Conservation (phyloP, 495 filamentous ascomycete genomes). For the Penicillium alfredii region DNA sequence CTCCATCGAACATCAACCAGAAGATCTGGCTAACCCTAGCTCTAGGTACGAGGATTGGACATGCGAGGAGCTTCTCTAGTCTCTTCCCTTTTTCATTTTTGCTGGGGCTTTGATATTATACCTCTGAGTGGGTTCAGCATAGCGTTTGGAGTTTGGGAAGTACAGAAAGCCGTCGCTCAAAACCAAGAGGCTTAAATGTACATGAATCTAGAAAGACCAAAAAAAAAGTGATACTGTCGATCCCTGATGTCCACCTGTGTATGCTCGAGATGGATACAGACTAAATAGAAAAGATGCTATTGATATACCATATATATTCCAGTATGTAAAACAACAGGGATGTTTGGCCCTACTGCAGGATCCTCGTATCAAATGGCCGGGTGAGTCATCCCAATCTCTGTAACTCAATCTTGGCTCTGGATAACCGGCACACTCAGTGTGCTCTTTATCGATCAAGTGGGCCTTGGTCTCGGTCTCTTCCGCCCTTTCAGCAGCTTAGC, state of each 20-base stretch:
- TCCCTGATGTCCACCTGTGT: too few relatives aligned
- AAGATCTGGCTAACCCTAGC: too few relatives aligned
- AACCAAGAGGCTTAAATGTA: slow-evolving; percentile 18
- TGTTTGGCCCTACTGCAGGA: too few relatives aligned
- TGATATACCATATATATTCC: too few relatives aligned
- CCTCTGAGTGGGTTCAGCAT: slow-evolving; percentile 33
- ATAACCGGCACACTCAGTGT: neutral
- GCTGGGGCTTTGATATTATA: slow-evolving; percentile 17
- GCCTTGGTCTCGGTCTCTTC: slow-evolving; percentile 12
- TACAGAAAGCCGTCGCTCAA: slow-evolving; percentile 18
- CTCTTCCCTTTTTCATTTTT: too few relatives aligned
- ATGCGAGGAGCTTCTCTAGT: slow-evolving; percentile 80
- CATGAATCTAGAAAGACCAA: slow-evolving; percentile 19
- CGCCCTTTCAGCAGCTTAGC: slow-evolving; percentile 11
- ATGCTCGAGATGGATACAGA: too few relatives aligned
- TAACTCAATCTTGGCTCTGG: too few relatives aligned
- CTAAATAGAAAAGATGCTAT: too few relatives aligned
- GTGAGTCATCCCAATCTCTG: too few relatives aligned
- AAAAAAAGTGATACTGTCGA: slow-evolving; percentile 23
- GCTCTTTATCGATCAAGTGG: too few relatives aligned
- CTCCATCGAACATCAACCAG: slow-evolving; percentile 5
- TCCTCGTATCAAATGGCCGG: too few relatives aligned
- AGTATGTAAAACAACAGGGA: too few relatives aligned
- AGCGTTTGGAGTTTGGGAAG: slow-evolving; percentile 34
- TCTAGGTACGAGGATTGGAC: slow-evolving; percentile 97